These are phyloP conservation scores for Populus tomentosa DNA, from an alignment of 441 rosid species.

Conservation along the genomic window DNA sequence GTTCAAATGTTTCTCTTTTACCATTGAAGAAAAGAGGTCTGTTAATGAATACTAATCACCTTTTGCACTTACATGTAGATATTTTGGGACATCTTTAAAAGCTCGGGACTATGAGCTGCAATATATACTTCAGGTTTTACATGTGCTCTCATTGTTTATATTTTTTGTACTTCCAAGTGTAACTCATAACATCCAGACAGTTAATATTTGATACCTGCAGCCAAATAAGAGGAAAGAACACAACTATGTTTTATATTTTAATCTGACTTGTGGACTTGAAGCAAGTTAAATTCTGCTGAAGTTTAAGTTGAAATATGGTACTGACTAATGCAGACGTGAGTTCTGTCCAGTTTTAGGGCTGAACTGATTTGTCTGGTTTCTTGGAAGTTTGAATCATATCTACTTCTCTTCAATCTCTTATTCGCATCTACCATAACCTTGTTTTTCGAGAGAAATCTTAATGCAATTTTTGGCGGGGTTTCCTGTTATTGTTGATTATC, in stretches of 20 bases:
- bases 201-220: not conserved
- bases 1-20: slow-evolving; percentile 5
- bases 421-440: not conserved
- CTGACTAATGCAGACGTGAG: slow-evolving; percentile 4
- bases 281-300: not conserved
- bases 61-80: slow-evolving; percentile 37
- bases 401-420: not conserved
- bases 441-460: not conserved
- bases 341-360: not conserved
- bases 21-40: slow-evolving; percentile 4
- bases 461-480: not conserved
- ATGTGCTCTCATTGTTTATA: slow-evolving; percentile 15
- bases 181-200: not conserved
- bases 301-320: not conserved
- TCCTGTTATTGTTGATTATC: slow-evolving; percentile 4
- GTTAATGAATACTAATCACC: not conserved
- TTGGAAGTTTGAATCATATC: not conserved
- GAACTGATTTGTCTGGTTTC: not conserved
- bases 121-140: slow-evolving; percentile 71
- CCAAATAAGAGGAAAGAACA: not conserved
- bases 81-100: slow-evolving; percentile 59
- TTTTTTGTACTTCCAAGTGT: not conserved
- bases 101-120: slow-evolving; percentile 88
- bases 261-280: slow-evolving; percentile 3
- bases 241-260: not conserved